These are phyloP conservation scores for Pseudopediastrum boryanum DNA, from an alignment of 139 green algal genomes.

Conservation along the genomic window DNA sequence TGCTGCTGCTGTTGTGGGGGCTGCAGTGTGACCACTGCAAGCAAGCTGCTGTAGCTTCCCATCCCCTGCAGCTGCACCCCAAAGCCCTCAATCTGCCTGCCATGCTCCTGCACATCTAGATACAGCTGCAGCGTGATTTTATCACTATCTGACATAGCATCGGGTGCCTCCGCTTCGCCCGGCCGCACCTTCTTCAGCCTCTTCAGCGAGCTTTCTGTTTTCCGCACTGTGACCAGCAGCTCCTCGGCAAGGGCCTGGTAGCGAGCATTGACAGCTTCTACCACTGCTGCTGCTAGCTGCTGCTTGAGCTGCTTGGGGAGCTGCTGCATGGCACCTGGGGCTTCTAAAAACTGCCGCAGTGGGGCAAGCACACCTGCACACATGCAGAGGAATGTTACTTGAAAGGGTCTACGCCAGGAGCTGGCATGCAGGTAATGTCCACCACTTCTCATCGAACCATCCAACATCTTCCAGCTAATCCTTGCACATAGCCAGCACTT, in stretches of 20 bases:
- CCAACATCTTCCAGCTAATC: too few relatives aligned
- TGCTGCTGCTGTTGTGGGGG: background rate
- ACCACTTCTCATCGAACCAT: too few relatives aligned
- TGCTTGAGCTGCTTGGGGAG: constrained; percentile 12
- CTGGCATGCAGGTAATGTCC: too few relatives aligned
- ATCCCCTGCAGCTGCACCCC: constrained; percentile 33
- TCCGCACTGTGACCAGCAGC: constrained; percentile 81
- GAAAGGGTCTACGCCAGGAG: too few relatives aligned
- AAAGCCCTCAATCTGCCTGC: constrained; percentile 53
- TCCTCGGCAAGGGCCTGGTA: constrained; percentile 66
- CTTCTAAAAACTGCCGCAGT: constrained; percentile 46
- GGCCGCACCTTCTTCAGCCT: constrained; percentile 78
- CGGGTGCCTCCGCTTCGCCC: constrained; percentile 32
- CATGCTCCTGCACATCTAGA: constrained; percentile 80
- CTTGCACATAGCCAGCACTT: too few relatives aligned
- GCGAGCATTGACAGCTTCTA: constrained; percentile 39
- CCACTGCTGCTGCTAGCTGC: constrained; percentile 40
- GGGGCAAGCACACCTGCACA: constrained; percentile 47
- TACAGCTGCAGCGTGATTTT: constrained; percentile 88
- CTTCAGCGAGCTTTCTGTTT: constrained; percentile 89
- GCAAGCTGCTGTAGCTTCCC: constrained; percentile 37
- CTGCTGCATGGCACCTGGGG: background rate
- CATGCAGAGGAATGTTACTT: too few relatives aligned
- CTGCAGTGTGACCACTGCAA: constrained; percentile 43
- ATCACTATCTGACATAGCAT: constrained; percentile 80